phyloP scores from a whole-genome alignment of 169 alveolate species.

The Cryptosporidium meleagridis region DNA sequence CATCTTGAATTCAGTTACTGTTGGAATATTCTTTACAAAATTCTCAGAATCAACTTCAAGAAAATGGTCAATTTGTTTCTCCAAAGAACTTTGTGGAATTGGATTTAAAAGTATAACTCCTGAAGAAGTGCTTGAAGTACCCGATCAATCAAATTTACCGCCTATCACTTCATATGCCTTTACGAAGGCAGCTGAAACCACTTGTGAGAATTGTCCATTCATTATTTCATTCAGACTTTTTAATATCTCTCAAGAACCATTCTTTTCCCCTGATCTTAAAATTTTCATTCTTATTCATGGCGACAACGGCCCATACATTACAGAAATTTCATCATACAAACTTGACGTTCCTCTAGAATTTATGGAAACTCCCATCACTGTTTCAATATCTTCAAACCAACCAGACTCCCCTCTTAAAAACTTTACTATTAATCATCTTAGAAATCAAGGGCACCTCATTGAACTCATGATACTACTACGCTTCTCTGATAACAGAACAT shows the following conservation, averaged over 20 bases:
- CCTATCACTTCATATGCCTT: not conserved
- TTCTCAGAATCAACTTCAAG: constrained; percentile 79
- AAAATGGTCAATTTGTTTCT: constrained; percentile 79
- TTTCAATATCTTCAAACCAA: constrained; percentile 75
- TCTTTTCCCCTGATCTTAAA: constrained; percentile 77
- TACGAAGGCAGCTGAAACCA: constrained; percentile 14
- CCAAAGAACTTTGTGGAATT: constrained; percentile 73
- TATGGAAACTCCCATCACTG: constrained; percentile 79
- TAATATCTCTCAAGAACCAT: constrained; percentile 78
- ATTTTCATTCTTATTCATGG: constrained; percentile 72
- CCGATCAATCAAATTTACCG: not conserved
- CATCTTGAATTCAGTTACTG: constrained; percentile 77
- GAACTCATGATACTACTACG: constrained; percentile 78
- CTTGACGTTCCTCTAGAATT: constrained; percentile 81
- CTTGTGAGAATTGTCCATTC: constrained; percentile 50
- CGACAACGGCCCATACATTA: constrained; percentile 72
- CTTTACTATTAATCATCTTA: constrained; percentile 75
- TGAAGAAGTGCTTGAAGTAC: not conserved
- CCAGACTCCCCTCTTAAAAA: constrained; percentile 76
- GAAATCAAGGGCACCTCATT: constrained; percentile 75
- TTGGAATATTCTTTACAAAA: constrained; percentile 80
- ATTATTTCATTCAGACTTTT: constrained; percentile 78
- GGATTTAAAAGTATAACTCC: constrained; percentile 11
- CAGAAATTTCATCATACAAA: constrained; percentile 74
- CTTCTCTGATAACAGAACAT: constrained; percentile 79